Conservation (phyloP, 176 grass and related monocot species). For the Saccharum spontaneum region DNA sequence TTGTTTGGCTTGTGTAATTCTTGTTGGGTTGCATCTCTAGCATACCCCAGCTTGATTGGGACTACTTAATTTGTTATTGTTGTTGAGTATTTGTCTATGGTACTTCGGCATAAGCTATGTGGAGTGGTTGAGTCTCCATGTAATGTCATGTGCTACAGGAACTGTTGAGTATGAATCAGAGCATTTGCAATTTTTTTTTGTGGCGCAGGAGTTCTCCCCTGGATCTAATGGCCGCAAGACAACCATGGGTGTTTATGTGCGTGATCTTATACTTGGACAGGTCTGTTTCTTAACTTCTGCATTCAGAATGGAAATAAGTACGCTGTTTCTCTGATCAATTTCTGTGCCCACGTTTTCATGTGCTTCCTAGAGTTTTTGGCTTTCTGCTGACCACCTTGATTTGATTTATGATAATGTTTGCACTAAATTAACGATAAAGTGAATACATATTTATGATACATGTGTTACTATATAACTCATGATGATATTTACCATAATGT, state of each 20-base stretch:
- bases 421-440: neutral
- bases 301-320: neutral
- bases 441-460: neutral
- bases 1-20: neutral
- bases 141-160: constrained; percentile 5
- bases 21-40: neutral
- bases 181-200: neutral
- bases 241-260: constrained; percentile 96
- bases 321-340: neutral
- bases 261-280: constrained; percentile 98
- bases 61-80: neutral
- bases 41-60: neutral
- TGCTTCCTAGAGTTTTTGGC: neutral
- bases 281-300: constrained; percentile 33
- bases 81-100: neutral
- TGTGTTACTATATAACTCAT: neutral
- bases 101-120: neutral
- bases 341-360: neutral
- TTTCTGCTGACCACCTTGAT: neutral
- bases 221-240: constrained; percentile 72
- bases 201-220: constrained; percentile 75
- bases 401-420: neutral
- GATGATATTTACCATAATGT: neutral
- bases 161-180: neutral
- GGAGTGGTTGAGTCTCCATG: neutral